These are phyloP conservation scores for Daldinia bambusicola DNA, from an alignment of 495 filamentous ascomycete genomes.

Conservation along the genomic window DNA sequence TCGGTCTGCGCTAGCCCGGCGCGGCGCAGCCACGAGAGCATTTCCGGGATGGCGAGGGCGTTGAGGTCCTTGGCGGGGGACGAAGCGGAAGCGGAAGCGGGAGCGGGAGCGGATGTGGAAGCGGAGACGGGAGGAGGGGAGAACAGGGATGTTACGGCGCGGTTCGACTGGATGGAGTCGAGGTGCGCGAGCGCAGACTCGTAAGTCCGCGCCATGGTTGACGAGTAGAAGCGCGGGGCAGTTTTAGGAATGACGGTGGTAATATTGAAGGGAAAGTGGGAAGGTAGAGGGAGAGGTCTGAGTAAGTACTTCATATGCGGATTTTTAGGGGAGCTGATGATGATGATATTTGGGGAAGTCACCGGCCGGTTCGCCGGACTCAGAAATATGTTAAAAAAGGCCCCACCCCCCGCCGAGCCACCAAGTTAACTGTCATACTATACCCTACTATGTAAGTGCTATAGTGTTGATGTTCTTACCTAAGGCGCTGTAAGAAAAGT, in stretches of 20 bases:
- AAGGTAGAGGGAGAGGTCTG: not conserved
- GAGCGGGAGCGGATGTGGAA: constrained; percentile 15
- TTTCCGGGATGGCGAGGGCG: constrained; percentile 82
- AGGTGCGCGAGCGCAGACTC: constrained; percentile 60
- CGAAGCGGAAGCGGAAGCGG: constrained; percentile 6
- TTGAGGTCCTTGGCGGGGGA: constrained; percentile 65
- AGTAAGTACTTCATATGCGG: not conserved
- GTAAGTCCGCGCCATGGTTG: constrained; percentile 50
- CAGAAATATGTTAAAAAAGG: too few relatives aligned
- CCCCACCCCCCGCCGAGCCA: too few relatives aligned
- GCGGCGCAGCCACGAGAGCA: constrained; percentile 78
- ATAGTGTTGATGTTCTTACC: too few relatives aligned
- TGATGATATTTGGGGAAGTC: too few relatives aligned
- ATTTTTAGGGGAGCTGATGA: too few relatives aligned
- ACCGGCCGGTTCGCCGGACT: too few relatives aligned
- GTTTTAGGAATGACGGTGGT: not conserved
- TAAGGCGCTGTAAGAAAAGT: too few relatives aligned
- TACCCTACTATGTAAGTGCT: too few relatives aligned
- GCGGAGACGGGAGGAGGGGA: constrained; percentile 42
- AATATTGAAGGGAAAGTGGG: not conserved
- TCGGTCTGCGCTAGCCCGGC: constrained; percentile 70
- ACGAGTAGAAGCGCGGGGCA: constrained; percentile 9
- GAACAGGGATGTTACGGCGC: constrained; percentile 61
- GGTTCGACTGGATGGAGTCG: constrained; percentile 81
- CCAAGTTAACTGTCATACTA: too few relatives aligned